These are phyloP conservation scores for Micractinium sp. DNA, from an alignment of 139 green algal genomes.

Conservation along the genomic window DNA sequence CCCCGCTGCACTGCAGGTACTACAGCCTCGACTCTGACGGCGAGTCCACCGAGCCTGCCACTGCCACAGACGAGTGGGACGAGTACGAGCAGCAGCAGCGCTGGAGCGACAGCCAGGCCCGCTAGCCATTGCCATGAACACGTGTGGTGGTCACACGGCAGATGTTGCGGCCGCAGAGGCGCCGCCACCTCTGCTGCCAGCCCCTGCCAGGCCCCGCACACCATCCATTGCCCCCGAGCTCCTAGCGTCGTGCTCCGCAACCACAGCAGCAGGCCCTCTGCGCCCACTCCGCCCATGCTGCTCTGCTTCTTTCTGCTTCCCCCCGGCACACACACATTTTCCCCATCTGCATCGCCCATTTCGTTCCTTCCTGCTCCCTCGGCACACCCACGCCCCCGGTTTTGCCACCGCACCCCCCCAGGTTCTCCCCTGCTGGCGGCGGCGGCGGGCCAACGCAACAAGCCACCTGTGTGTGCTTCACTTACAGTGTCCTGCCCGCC, in stretches of 20 bases:
- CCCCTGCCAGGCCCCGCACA: background rate
- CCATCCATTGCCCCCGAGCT: too few species aligned
- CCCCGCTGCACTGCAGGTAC: slow-evolving; percentile 6
- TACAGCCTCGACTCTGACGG: slow-evolving; percentile 17
- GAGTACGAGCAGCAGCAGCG: background rate
- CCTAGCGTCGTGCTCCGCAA: too few species aligned
- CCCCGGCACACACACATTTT: background rate
- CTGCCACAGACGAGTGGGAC: background rate
- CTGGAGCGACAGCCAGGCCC: background rate
- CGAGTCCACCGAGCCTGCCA: background rate
- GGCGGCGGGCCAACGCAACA: too few species aligned
- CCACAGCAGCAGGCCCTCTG: too few species aligned
- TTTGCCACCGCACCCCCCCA: background rate
- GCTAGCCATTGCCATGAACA: background rate
- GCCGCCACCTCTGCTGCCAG: background rate
- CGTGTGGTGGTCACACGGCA: too few species aligned
- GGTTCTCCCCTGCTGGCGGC: background rate
- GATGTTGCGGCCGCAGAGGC: background rate
- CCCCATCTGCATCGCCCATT: background rate
- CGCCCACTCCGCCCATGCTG: too few species aligned
- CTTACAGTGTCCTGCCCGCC: background rate
- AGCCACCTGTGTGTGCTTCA: background rate
- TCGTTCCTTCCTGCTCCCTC: background rate
- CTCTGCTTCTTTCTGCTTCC: background rate
- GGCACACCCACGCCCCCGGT: background rate